phyloP scores from a whole-genome alignment of 2,329 filamentous ascomycete species.

The Myrmaecium sp. region DNA sequence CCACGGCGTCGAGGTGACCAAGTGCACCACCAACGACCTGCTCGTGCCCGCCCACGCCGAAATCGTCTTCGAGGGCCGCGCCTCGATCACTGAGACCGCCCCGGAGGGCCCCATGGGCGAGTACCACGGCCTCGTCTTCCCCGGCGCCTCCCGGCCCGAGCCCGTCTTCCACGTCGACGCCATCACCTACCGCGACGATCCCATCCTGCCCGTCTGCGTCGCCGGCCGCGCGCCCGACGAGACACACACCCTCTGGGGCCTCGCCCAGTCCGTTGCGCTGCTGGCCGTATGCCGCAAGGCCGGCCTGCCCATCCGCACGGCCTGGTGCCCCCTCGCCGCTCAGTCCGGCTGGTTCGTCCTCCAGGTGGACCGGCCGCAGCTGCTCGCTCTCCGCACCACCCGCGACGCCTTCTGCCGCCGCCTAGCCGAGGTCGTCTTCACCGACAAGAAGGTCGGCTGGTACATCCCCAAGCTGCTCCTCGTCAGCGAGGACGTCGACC shows the following conservation, averaged over 20 bases:
- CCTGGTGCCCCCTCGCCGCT: conserved; percentile 28
- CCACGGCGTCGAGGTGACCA: conserved; percentile 29
- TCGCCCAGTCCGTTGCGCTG: conserved; percentile 28
- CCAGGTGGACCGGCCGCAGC: conserved; percentile 5
- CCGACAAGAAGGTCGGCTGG: conserved; percentile 24
- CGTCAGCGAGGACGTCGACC: conserved; percentile 33
- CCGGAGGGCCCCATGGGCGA: conserved; percentile 35
- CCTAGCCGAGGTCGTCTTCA: conserved; percentile 28
- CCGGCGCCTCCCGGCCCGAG: conserved; percentile 23
- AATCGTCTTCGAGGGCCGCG: conserved; percentile 34
- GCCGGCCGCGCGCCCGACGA: conserved; percentile 29
- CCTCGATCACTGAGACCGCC: conserved; percentile 27
- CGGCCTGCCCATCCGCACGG: conserved; percentile 27
- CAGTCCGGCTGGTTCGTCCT: conserved; percentile 31
- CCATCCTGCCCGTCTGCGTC: conserved; percentile 31
- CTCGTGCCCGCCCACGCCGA: conserved; percentile 33
- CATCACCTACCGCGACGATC: conserved; percentile 31
- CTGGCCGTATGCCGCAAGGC: conserved; percentile 15
- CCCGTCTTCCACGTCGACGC: conserved; percentile 22
- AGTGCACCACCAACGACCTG: conserved; percentile 35
- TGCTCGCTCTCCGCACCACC: conserved; percentile 4
- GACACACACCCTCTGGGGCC: conserved; percentile 26
- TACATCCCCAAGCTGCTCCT: conserved; percentile 29
- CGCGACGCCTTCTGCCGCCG: conserved; percentile 20
- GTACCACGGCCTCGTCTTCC: conserved; percentile 25